These are phyloP conservation scores for Xylaria multiplex DNA, from an alignment of 2,329 filamentous ascomycete species.

Conservation along the genomic window DNA sequence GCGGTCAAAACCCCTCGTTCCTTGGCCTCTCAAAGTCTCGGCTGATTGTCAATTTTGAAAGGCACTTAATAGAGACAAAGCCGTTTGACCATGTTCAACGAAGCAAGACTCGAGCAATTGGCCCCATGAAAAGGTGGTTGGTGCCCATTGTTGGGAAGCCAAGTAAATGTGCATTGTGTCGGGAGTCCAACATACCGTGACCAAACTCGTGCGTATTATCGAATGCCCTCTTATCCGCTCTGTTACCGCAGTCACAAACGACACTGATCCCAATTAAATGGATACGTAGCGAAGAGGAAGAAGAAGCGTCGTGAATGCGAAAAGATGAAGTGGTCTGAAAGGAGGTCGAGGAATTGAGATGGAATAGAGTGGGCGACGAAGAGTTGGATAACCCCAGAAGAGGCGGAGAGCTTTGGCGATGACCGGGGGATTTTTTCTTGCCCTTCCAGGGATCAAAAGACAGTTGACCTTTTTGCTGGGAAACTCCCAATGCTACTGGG, in stretches of 20 bases:
- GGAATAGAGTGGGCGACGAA: conserved; percentile 33
- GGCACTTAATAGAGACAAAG: not conserved
- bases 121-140: not conserved
- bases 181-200: conserved; percentile 34
- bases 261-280: conserved; percentile 28
- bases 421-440: conserved; percentile 33
- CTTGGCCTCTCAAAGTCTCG: not conserved
- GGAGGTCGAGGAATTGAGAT: conserved; percentile 31
- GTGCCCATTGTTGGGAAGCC: not conserved
- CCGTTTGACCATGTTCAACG: not conserved
- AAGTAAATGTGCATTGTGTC: not conserved
- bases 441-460: conserved; percentile 21
- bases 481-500: conserved; percentile 21
- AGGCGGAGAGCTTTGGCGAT: conserved; percentile 34
- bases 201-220: conserved; percentile 20
- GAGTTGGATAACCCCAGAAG: conserved; percentile 33
- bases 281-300: conserved; percentile 15
- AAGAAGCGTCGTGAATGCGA: conserved; percentile 18
- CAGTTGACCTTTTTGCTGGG: conserved; percentile 35
- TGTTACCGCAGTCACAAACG: conserved; percentile 21
- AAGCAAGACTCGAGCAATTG: conserved; percentile 10
- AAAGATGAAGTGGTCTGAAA: conserved; percentile 25
- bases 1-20: not conserved
- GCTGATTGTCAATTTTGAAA: not conserved
- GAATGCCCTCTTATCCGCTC: conserved; percentile 22